These are phyloP conservation scores for Sarocladiaceae sp. DNA, from an alignment of 2,329 filamentous ascomycete species.

Conservation along the genomic window DNA sequence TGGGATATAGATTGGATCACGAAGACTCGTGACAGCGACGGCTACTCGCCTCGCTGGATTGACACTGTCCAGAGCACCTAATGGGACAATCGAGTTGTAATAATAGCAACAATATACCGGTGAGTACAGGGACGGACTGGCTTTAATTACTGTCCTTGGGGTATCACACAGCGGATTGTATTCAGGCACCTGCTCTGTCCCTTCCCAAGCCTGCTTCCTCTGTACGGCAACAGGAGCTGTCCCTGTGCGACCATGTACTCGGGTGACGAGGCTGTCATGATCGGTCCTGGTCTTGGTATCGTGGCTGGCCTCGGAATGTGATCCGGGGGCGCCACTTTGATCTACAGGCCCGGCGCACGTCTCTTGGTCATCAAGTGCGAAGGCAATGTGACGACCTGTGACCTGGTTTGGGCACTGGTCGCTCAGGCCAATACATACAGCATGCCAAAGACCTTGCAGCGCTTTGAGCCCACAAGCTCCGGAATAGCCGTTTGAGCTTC, in stretches of 20 bases:
- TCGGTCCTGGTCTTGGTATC: background rate
- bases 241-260: too few species aligned
- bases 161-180: background rate
- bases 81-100: too few species aligned
- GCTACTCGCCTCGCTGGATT: background rate
- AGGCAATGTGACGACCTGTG: too few species aligned
- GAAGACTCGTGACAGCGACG: too few species aligned
- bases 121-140: background rate
- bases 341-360: slow-evolving; percentile 2
- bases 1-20: too few species aligned
- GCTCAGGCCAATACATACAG: too few species aligned
- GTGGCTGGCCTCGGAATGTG: slow-evolving; percentile 9
- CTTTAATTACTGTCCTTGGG: background rate
- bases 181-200: background rate
- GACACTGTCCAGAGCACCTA: background rate
- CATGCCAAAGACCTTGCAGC: background rate
- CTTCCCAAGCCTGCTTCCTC: background rate
- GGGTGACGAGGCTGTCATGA: background rate
- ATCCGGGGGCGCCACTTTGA: slow-evolving; percentile 7
- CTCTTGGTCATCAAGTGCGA: too few species aligned
- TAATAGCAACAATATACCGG: slow-evolving; percentile 5
- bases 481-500: too few species aligned
- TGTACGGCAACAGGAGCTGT: too few species aligned
- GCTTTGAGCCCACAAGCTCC: too few species aligned
- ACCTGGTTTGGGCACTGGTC: too few species aligned